Base-by-base conservation (phyloP, 768 basidiomycete genomes). In the Tremella mesenterica region DNA sequence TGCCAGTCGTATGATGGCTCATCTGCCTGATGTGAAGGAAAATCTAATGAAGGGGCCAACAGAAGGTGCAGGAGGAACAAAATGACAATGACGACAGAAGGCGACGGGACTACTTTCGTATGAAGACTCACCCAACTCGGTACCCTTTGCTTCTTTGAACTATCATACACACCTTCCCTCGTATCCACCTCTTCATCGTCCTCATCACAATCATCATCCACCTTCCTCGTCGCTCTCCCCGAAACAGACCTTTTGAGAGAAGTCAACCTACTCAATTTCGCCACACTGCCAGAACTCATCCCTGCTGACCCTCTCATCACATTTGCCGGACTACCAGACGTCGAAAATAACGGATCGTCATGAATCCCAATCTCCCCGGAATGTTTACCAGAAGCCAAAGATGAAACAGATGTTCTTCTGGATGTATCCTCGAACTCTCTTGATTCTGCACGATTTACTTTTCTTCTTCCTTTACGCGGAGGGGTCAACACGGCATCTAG, bases 141-240 rank as follows among this genome's bases (percentile, higher is more conserved):
- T 1, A 73, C 72, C 23, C 72, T 50, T 50, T 73, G 70, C 54
- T 73, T 73, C 44, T 71, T 70, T 4, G 68, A 70, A 23, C 59
- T 65, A 49, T 73, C 72, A 50, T 73, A 73, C 5, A 71, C 65
- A 1, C 72, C 72, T 50, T 68, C 63, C 14, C 72, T 38, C 16
- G 48, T 58, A 57, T 73, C 72, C 49, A 53, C 56, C 31, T 52
- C 53, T 23, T 53, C 50, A 25, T 60, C 59, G 13, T 25, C 43
- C n/a, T 46, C 52, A 8, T 30, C 48, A 16, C 59, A 58, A 4
- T 66, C 64, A 8, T 56, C 43, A 26, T 27, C 57, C 9, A 53
- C 57, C 6, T 33, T 26, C 38, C 41, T 50, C 10, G 58, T 46
- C 3, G 50, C 52, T 45, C 54, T 41, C 2, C 61, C 61, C 20